Base-by-base conservation (phyloP, 73 alveolate genomes). In the Paramecium pentaurelia region DNA sequence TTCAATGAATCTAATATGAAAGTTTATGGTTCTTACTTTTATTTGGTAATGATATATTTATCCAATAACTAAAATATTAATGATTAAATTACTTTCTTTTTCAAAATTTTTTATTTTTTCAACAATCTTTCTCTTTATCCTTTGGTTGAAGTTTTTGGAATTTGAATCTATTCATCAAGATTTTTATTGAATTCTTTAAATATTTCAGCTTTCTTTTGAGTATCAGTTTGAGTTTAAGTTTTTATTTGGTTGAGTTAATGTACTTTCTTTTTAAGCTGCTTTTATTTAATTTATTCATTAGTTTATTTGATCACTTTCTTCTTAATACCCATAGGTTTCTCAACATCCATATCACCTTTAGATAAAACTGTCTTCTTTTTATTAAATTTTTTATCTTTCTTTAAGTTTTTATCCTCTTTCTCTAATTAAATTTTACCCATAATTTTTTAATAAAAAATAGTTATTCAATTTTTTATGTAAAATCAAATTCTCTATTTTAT, bases 91-190 rank as follows among this genome's bases (percentile, higher is more conserved):
- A 75, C 88, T 14, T 75, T 75, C 88, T 42, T 75, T 42, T 75
- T 75, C n/a, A 75, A n/a, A 14, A 75, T 18, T 20, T 75, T 75
- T 25, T 75, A 9, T 42, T 75, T 75, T 38, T 42, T 75, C 22
- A 38, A 16, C 34, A 75, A 75, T 75, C 88, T 75, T 3, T 75
- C 68, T 14, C 60, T 75, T 18, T 75, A 75, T n/a, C 88, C 88
- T 75, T 75, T 75, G 0, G 64, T 75, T 2, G 88, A 34, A 1
- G 84, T 32, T 64, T 64, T 64, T 32, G 84, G 84, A 32, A 64
- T 64, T 28, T 64, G 51, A 8, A 64, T 64, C 28, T 64, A 28
- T 28, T 64, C 4, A 28, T 64, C 84, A 7, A 64, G 20, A 14
- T 34, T 64, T 64, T 64, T 64, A 64, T 28, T 32, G 27, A 64